Conservation (phyloP, 495 filamentous ascomycete species). For the Tuber borchii region DNA sequence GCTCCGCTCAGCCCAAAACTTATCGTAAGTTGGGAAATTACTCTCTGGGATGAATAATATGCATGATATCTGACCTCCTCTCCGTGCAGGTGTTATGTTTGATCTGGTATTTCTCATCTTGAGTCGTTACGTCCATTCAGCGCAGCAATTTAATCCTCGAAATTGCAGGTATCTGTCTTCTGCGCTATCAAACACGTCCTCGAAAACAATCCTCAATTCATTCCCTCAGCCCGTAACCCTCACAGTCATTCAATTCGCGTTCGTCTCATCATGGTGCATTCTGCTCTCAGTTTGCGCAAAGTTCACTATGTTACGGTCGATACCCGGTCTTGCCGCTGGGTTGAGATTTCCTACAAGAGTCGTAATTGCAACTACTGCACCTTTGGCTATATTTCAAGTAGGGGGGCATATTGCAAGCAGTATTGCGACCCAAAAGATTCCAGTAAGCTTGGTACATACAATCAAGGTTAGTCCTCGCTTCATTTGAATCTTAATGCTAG, state of each 20-base stretch:
- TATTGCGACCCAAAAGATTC: conserved; percentile 86
- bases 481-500: not conserved
- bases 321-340: conserved; percentile 74
- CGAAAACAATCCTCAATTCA: conserved; percentile 91
- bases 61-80: conserved; percentile 15
- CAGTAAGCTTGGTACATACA: conserved; percentile 94
- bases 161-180: conserved; percentile 80
- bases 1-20: conserved; percentile 84
- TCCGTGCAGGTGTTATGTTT: conserved; percentile 39
- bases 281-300: conserved; percentile 62
- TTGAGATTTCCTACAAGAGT: conserved; percentile 76
- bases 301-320: conserved; percentile 50
- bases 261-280: conserved; percentile 84
- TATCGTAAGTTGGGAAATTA: conserved; percentile 56
- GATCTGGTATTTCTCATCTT: conserved; percentile 36
- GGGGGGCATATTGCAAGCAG: conserved; percentile 88
- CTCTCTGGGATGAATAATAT: conserved; percentile 13
- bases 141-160: conserved; percentile 24
- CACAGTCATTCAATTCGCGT: conserved; percentile 89
- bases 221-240: conserved; percentile 88
- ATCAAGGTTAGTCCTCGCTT: conserved; percentile 56
- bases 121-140: conserved; percentile 45
- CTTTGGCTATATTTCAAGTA: conserved; percentile 86
- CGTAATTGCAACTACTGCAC: conserved; percentile 78
- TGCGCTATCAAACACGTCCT: conserved; percentile 92